A percentile compares a stretch with the other conserved stretches of the same genome.
Evolutionary conservation across 106 monocot genomes (phyloP).

Genomic region (Phalaenopsis aphrodite): DNA sequence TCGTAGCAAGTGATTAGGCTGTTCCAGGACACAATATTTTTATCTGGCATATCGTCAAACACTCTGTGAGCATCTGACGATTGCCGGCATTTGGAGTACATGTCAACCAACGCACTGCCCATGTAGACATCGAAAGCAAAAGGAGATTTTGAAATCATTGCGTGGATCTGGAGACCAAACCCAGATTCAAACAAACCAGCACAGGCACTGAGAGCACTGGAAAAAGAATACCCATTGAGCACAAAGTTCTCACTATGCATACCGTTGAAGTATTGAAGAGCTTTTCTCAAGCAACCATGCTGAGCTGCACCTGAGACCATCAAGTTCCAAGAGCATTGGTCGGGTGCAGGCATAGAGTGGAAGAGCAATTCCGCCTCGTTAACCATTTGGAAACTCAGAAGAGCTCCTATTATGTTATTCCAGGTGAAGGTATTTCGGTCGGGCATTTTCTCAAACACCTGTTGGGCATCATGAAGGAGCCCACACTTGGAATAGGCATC

Average conservation of each 20-base stretch:
- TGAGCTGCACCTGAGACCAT: conserved; percentile 71
- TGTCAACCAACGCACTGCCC: conserved; percentile 57
- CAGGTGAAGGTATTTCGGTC: conserved; percentile 46
- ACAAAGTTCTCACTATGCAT: conserved; percentile 53
- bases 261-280: conserved; percentile 25
- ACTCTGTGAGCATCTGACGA: conserved; percentile 37
- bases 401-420: conserved; percentile 42
- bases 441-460: conserved; percentile 46
- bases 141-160: conserved; percentile 34
- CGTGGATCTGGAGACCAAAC: conserved; percentile 50
- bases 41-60: conserved; percentile 44
- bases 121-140: conserved; percentile 44
- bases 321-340: conserved; percentile 80
- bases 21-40: conserved; percentile 65
- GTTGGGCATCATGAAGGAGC: conserved; percentile 23
- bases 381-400: conserved; percentile 19
- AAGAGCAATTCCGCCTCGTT: conserved; percentile 33
- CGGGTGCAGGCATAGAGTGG: conserved; percentile 32
- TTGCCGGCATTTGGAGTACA: conserved; percentile 59
- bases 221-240: conserved; percentile 37
- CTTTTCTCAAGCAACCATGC: conserved; percentile 29
- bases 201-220: conserved; percentile 56
- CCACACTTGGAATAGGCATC: conserved; percentile 51
- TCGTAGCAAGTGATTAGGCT: conserved; percentile 70
- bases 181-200: conserved; percentile 27